Percentiles rank a stretch among this genome's conserved stretches.
Conservation (phyloP, 2,329 filamentous ascomycete species). For the Cercospora zeae-maydis region DNA sequence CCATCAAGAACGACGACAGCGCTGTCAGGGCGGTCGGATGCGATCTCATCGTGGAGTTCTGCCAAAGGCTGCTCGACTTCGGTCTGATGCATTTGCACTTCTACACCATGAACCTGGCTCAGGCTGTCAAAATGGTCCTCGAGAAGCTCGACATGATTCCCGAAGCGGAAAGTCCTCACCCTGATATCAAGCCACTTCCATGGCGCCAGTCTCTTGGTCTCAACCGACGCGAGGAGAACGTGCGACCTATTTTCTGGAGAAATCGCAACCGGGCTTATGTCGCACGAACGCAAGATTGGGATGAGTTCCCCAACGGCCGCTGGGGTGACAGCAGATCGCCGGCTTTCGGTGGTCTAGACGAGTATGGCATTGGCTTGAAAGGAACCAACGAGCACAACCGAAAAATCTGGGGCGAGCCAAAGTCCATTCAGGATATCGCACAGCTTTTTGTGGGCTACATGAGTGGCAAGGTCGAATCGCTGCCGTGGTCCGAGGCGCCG, state of each 20-base stretch:
- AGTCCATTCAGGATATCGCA: constrained; percentile 73
- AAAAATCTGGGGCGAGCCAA: constrained; percentile 87
- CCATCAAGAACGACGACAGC: constrained; percentile 93
- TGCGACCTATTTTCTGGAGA: constrained; percentile 97
- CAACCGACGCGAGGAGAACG: constrained; percentile 85
- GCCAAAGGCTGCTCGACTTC: constrained; percentile 73
- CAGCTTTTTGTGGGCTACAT: constrained; percentile 83
- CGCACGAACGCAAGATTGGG: constrained; percentile 94
- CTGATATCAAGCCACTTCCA: constrained; percentile 68
- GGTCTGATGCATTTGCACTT: constrained; percentile 89
- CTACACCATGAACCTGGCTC: constrained; percentile 98
- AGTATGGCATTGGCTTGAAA: constrained; percentile 88
- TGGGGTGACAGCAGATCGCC: constrained; percentile 97
- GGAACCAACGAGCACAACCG: constrained; percentile 95
- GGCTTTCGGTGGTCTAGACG: constrained; percentile 90
- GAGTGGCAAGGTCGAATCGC: constrained; percentile 69
- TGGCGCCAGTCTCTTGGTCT: constrained; percentile 94
- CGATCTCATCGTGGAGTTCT: constrained; percentile 82
- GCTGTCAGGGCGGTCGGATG: constrained; percentile 88
- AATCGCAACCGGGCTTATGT: constrained; percentile 96
- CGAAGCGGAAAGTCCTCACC: constrained; percentile 59
- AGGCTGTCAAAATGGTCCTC: constrained; percentile 88
- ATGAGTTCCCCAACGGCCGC: constrained; percentile 96
- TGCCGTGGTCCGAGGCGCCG: constrained; percentile 91
- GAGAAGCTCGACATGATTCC: constrained; percentile 84